Conservation (phyloP, 2,329 filamentous ascomycete species). For the Calonectria fujianensis region DNA sequence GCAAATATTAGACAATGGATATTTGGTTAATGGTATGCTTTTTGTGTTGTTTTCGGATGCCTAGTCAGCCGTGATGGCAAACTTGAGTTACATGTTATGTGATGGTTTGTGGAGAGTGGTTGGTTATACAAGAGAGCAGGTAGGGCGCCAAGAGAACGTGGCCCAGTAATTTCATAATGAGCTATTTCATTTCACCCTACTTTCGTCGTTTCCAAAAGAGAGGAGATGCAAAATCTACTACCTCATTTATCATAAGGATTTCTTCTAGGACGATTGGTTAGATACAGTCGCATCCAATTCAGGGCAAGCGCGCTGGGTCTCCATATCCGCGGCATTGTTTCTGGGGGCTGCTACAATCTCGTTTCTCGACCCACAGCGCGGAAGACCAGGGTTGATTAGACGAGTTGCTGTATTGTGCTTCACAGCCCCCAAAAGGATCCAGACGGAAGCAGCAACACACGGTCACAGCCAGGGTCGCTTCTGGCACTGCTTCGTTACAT, state of each 20-base stretch:
- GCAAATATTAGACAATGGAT: neutral
- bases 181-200: neutral
- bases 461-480: neutral
- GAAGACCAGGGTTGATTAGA: neutral
- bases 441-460: neutral
- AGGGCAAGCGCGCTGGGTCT: neutral
- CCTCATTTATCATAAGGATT: neutral
- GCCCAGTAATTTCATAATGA: neutral
- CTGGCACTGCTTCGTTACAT: neutral
- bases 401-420: conserved; percentile 1
- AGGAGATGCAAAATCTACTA: neutral
- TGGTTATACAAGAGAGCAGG: neutral
- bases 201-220: neutral
- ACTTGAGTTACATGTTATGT: neutral
- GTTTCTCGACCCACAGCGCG: neutral
- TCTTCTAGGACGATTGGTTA: neutral
- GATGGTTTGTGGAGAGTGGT: neutral
- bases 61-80: neutral
- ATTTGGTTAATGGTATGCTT: neutral
- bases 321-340: neutral
- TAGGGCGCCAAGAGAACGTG: neutral
- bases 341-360: neutral
- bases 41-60: neutral
- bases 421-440: conserved; percentile 23
- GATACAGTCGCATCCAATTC: neutral